These are phyloP conservation scores for Vaccinium vitisidaea DNA, from an alignment of 148 eudicot species.

Conservation along the genomic window DNA sequence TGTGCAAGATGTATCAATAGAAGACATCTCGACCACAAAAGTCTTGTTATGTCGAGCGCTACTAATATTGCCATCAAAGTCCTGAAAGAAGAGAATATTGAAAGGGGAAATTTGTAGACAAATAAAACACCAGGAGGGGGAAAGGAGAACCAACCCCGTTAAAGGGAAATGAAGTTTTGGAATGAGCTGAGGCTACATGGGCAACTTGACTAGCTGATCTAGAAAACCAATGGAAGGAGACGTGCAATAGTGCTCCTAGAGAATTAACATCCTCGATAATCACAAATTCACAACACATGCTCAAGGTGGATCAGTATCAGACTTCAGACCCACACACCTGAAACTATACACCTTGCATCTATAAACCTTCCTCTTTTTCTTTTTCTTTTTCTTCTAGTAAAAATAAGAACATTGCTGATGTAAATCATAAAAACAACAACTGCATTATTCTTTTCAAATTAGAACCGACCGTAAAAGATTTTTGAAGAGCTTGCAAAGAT, in stretches of 20 bases:
- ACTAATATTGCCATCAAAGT: neutral
- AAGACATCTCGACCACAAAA: neutral
- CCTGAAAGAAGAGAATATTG: neutral
- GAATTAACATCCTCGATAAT: neutral
- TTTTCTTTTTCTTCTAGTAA: neutral
- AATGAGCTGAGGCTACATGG: neutral
- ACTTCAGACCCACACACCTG: neutral
- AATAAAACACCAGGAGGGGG: neutral
- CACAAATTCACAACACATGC: neutral
- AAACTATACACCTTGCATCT: neutral
- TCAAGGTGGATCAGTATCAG: neutral
- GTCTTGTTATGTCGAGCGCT: neutral
- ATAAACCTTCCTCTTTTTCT: neutral
- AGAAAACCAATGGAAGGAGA: neutral
- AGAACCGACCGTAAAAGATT: neutral
- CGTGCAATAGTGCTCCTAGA: neutral
- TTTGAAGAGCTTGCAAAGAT: neutral
- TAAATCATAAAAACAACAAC: neutral
- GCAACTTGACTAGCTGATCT: neutral
- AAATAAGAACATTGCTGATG: neutral
- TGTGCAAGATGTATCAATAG: neutral
- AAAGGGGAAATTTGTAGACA: neutral
- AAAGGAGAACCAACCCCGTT: neutral
- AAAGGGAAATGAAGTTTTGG: neutral
- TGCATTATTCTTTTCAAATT: neutral